Percentiles rank a stretch among this genome's conserved stretches.
These are phyloP conservation scores for Dioszegia aurantiaca DNA, from an alignment of 768 basidiomycete species.

Conservation along the genomic window DNA sequence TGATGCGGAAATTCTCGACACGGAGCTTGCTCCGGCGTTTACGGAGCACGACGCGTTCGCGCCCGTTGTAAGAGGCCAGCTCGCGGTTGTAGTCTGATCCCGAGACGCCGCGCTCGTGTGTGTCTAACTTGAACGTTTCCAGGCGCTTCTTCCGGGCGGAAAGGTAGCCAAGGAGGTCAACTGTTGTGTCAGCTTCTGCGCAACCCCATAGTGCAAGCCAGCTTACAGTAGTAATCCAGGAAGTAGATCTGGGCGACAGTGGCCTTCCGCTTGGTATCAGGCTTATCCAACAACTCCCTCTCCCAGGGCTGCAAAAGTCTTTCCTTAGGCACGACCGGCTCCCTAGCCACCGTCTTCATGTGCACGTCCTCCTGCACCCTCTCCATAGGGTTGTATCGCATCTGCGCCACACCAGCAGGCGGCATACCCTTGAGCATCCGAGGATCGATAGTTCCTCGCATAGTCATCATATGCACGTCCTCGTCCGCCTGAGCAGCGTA, in stretches of 20 bases:
- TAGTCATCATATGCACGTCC: slow-evolving; percentile 77
- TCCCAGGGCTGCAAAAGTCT: slow-evolving; percentile 67
- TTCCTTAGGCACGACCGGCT: slow-evolving; percentile 27
- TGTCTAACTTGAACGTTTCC: slow-evolving; percentile 76
- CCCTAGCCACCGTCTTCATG: slow-evolving; percentile 46
- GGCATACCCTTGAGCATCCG: slow-evolving; percentile 44
- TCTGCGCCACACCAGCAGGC: slow-evolving; percentile 13
- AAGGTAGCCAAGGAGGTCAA: slow-evolving; percentile 87
- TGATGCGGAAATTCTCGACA: slow-evolving; percentile 95
- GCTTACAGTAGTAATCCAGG: slow-evolving; percentile 83
- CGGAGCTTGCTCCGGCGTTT: slow-evolving; percentile 87
- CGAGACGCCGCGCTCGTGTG: slow-evolving; percentile 58
- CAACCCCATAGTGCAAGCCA: not conserved
- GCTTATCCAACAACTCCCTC: slow-evolving; percentile 72
- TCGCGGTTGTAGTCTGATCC: slow-evolving; percentile 60
- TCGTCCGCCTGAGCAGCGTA: slow-evolving; percentile 25
- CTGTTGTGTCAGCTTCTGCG: slow-evolving; percentile 21
- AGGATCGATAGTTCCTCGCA: slow-evolving; percentile 56
- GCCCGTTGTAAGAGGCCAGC: slow-evolving; percentile 86
- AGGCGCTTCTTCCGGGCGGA: slow-evolving; percentile 80
- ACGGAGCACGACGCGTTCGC: slow-evolving; percentile 88
- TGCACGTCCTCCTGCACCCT: slow-evolving; percentile 46
- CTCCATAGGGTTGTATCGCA: slow-evolving; percentile 22
- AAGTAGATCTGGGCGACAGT: slow-evolving; percentile 98
- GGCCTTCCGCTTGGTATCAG: slow-evolving; percentile 89